These are phyloP conservation scores for Nicotiana tabacum DNA, from an alignment of 257 asterid genomes.

Conservation along the genomic window DNA sequence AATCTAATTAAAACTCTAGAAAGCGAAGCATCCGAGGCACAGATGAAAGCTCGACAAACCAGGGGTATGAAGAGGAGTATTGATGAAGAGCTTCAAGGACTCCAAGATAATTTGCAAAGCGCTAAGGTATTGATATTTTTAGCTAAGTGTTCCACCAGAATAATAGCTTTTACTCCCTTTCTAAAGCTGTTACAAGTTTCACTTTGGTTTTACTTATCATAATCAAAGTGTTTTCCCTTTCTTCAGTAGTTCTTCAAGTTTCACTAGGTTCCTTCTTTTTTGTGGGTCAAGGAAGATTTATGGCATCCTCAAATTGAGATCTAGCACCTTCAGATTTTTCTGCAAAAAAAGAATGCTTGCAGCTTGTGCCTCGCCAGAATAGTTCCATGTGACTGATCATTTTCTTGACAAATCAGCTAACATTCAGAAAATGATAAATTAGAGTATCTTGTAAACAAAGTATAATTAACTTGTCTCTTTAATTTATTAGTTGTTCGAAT, in stretches of 20 bases:
- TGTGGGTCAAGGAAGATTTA: not conserved
- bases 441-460: not conserved
- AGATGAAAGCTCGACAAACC: constrained; percentile 36
- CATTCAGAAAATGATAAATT: not conserved
- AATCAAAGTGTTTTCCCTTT: not conserved
- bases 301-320: not conserved
- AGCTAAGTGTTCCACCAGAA: not conserved
- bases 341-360: not conserved
- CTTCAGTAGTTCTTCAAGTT: not conserved
- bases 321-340: not conserved
- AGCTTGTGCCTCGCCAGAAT: not conserved
- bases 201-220: not conserved
- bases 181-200: not conserved
- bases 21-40: constrained; percentile 43
- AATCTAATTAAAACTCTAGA: constrained; percentile 53
- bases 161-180: not conserved
- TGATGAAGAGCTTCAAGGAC: constrained; percentile 53
- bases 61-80: constrained; percentile 50
- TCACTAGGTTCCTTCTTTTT: not conserved
- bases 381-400: not conserved
- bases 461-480: not conserved
- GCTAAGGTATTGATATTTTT: constrained; percentile 44
- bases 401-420: not conserved
- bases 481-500: not conserved
- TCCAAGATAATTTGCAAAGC: constrained; percentile 25